Evolutionary conservation across 1,139 yeast genomes (phyloP), one percentile per base, ranked within the genome.

Genomic region (Yamadazyma taylorii): DNA sequence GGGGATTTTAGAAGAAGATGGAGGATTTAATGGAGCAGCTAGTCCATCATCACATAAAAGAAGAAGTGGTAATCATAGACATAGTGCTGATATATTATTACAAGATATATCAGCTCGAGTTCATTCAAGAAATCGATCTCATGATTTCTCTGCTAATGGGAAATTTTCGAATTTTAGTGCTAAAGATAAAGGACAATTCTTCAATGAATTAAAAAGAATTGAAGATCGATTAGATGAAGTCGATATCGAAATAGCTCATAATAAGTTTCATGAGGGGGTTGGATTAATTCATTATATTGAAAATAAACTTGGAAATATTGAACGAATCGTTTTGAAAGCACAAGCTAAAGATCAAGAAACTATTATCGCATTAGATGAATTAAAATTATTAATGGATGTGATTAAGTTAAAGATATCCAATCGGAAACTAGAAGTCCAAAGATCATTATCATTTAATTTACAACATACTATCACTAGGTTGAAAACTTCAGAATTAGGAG

Each of bases 191-290:
- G 54, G 60, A 33, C 60, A 66, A 41, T 57, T 63, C 38, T 69
- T 71, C 46, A 52, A 55, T 30, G 75, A 68, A 17, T 65, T 80
- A 39, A 75, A 78, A 37, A 67, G 71, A 33, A 67, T 81, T 29
- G 87, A 81, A 46, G 85, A 81, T 38, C 64, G 72, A 35, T 66
- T 84, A 22, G 85, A 81, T 43, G 87, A 82, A 42, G 70, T 82
- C 23, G 92, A 84, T 53, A 77, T 81, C 19, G 70, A 72, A 40
- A 72, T 83, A 23, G 82, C 87, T 5, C 85, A 81, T 50, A 75
- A 79, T 41, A 71, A 72, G 42, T 81, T 73, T 50, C 60, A 63
- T 17, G 77, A 69, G 35, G 79, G 85, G 0, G 82, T 79, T 2
- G 78, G 75, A 3, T 57, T 72, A 27, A 66, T 80, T 33, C 60